These are phyloP conservation scores for Scutellaria baicalensis DNA, from an alignment of 257 asterid genomes.

Conservation along the genomic window DNA sequence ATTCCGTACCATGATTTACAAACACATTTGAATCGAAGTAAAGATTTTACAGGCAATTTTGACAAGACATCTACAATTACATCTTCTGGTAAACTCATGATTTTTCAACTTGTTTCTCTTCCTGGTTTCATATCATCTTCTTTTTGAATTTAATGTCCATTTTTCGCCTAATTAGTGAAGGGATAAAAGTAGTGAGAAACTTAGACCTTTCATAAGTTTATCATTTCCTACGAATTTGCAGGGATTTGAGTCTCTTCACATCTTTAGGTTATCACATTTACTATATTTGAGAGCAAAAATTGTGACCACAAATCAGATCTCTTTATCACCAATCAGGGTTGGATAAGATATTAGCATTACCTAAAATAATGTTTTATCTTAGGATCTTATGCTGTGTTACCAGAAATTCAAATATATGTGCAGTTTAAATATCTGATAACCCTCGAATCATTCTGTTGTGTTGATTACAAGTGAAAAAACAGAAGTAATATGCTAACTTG, in stretches of 20 bases:
- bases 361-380: too few species aligned
- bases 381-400: too few species aligned
- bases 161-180: background rate
- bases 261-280: background rate
- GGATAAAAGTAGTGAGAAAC: background rate
- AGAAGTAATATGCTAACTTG: too few species aligned
- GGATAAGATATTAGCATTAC: too few species aligned
- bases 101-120: background rate
- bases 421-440: background rate
- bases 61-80: constrained; percentile 33
- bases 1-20: constrained; percentile 38
- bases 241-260: background rate
- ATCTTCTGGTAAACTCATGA: constrained; percentile 40
- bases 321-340: too few species aligned
- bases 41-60: constrained; percentile 26
- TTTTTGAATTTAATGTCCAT: background rate
- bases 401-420: background rate
- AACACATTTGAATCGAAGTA: constrained; percentile 38
- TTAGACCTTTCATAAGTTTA: constrained; percentile 12
- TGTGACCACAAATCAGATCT: background rate
- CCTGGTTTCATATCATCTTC: background rate
- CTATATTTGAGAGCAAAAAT: background rate
- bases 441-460: background rate
- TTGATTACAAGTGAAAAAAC: too few species aligned
- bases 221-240: constrained; percentile 2